Conservation (phyloP, 768 basidiomycete species). For the Calocybe indica region DNA sequence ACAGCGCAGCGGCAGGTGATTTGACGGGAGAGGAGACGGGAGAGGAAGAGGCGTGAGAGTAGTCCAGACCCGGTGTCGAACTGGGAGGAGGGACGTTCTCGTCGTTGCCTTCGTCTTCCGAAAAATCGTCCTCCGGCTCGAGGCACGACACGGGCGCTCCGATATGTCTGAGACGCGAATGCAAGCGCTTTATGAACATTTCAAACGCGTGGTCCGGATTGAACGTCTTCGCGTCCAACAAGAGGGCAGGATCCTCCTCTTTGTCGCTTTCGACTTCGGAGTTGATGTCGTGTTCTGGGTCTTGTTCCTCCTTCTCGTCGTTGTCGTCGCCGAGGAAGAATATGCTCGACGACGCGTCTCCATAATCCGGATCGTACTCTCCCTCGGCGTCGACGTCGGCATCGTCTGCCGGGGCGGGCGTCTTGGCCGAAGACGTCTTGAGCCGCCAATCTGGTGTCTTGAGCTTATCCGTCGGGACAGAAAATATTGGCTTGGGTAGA, state of each 20-base stretch:
- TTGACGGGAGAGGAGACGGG: constrained; percentile 4
- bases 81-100: background rate
- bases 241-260: constrained; percentile 9
- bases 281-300: constrained; percentile 12
- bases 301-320: constrained; percentile 11
- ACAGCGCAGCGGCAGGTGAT: constrained; percentile 8
- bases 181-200: constrained; percentile 13
- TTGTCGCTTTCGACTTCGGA: constrained; percentile 18
- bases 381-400: constrained; percentile 17
- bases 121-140: constrained; percentile 3
- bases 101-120: background rate
- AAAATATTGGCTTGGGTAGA: constrained; percentile 14
- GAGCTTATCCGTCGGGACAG: constrained; percentile 11
- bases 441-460: background rate
- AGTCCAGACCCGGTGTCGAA: constrained; percentile 3
- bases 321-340: constrained; percentile 12
- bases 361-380: constrained; percentile 15
- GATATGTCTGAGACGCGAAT: constrained; percentile 3
- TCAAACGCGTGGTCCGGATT: constrained; percentile 12
- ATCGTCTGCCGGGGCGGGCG: constrained; percentile 1
- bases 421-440: background rate
- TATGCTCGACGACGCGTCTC: constrained; percentile 12
- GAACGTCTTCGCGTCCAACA: constrained; percentile 7
- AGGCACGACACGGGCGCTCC: constrained; percentile 5
- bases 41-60: constrained; percentile 5